A percentile compares a stretch with the other conserved stretches of the same genome.
Evolutionary conservation across 208 protist genomes (phyloP).

Genomic region (Trypanosoma congolense): DNA sequence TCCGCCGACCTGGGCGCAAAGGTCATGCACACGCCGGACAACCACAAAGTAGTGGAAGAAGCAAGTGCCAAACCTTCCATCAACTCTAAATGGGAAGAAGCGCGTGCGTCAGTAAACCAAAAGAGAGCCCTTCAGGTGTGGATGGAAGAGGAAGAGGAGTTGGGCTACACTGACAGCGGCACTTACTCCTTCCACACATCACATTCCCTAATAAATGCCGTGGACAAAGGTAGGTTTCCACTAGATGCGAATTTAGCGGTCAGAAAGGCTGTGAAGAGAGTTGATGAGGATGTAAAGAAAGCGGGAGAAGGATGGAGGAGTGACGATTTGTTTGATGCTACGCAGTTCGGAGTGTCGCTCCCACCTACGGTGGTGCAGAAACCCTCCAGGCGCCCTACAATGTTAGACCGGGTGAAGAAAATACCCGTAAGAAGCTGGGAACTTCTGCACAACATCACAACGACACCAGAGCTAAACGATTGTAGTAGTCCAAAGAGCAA

Average conservation of each 20-base stretch:
- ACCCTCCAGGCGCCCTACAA: neutral
- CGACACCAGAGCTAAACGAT: neutral
- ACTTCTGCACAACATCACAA: conserved; percentile 27
- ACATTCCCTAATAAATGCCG: conserved; percentile 5
- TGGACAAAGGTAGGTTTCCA: conserved; percentile 20
- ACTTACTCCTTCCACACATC: conserved; percentile 3
- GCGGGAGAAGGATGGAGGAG: conserved; percentile 1
- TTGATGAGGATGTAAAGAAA: neutral
- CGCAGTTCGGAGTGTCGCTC: neutral
- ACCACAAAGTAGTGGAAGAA: no score
- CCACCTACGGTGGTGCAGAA: neutral
- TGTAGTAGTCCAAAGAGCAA: neutral
- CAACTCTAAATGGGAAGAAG: no score
- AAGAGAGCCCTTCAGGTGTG: conserved; percentile 9
- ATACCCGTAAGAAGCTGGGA: conserved; percentile 51
- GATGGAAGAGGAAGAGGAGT: conserved; percentile 6
- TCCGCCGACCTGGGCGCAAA: no score
- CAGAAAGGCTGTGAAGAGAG: conserved; percentile 5
- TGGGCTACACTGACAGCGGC: neutral
- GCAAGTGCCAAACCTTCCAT: no score
- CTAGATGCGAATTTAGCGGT: conserved; percentile 9
- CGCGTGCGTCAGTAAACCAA: no score
- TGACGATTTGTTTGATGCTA: neutral
- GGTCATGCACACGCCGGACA: no score
- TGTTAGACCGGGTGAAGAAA: conserved; percentile 13